A percentile compares a stretch with the other conserved stretches of the same genome.
Conservation (phyloP, 2,329 filamentous ascomycete species). For the Helotiales sp. region DNA sequence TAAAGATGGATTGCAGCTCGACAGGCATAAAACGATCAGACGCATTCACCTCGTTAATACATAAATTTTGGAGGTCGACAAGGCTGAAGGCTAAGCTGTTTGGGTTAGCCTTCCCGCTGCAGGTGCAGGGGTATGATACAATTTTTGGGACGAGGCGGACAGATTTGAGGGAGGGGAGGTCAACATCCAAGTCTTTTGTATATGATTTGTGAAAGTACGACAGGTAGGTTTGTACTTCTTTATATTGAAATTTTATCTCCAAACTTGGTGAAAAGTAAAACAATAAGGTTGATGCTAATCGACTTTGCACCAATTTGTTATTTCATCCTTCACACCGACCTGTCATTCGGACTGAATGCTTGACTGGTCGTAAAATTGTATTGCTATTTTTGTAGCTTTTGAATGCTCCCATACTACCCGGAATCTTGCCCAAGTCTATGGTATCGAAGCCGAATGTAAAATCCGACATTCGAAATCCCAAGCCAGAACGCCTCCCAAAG, state of each 20-base stretch:
- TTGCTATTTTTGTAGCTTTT: background rate
- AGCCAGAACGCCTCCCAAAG: slow-evolving; percentile 32
- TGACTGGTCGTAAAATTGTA: background rate
- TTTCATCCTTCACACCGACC: too few species aligned
- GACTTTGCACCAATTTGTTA: too few species aligned
- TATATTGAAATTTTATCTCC: too few species aligned
- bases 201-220: too few species aligned
- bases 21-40: too few species aligned
- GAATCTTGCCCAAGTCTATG: slow-evolving; percentile 24
- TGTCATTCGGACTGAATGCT: background rate
- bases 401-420: background rate
- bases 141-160: background rate
- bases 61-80: slow-evolving; percentile 16
- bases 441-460: slow-evolving; percentile 27
- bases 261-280: too few species aligned
- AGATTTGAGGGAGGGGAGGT: background rate
- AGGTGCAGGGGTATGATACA: slow-evolving; percentile 15
- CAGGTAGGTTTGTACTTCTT: too few species aligned
- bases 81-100: slow-evolving; percentile 31
- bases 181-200: too few species aligned
- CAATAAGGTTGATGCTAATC: too few species aligned
- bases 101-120: slow-evolving; percentile 24
- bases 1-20: background rate
- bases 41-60: too few species aligned
- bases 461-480: slow-evolving; percentile 6